Conservation (phyloP, 2,329 filamentous ascomycete genomes). For the Phoma sp. region DNA sequence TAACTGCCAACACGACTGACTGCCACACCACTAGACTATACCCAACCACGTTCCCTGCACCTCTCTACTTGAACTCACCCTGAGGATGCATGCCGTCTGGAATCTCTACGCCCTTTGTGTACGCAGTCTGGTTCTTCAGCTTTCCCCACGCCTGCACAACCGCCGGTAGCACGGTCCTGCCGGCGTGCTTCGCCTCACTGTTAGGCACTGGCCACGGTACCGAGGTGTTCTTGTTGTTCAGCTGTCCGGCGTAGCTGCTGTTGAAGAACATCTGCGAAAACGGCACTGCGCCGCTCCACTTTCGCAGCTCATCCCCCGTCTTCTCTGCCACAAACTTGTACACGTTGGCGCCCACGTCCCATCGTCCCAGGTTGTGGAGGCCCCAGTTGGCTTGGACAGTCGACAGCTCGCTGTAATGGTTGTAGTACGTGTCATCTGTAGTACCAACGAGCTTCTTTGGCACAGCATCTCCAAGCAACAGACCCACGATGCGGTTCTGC, state of each 20-base stretch:
- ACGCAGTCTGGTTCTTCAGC: conserved; percentile 29
- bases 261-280: conserved; percentile 44
- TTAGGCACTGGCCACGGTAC: conserved; percentile 42
- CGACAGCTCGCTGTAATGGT: conserved; percentile 55
- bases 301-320: conserved; percentile 34
- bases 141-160: conserved; percentile 36
- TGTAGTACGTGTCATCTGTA: conserved; percentile 66
- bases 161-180: conserved; percentile 34
- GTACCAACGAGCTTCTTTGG: conserved; percentile 70
- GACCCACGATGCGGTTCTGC: conserved; percentile 72
- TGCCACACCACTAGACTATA: too few relatives aligned
- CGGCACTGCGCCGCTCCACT: conserved; percentile 35
- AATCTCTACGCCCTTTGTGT: conserved; percentile 40
- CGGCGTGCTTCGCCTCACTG: conserved; percentile 31
- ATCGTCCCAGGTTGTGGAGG: conserved; percentile 54
- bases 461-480: conserved; percentile 78
- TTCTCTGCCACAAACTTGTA: conserved; percentile 44
- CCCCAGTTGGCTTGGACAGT: conserved; percentile 56
- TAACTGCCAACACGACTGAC: too few relatives aligned
- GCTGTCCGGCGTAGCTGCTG: conserved; percentile 38
- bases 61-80: conserved; percentile 33
- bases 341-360: conserved; percentile 57
- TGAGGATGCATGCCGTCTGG: conserved; percentile 45
- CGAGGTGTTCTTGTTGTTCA: conserved; percentile 37
- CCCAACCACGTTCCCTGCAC: too few relatives aligned